Conservation (phyloP, 805 yeast genomes). For the Ogataea henricii region DNA sequence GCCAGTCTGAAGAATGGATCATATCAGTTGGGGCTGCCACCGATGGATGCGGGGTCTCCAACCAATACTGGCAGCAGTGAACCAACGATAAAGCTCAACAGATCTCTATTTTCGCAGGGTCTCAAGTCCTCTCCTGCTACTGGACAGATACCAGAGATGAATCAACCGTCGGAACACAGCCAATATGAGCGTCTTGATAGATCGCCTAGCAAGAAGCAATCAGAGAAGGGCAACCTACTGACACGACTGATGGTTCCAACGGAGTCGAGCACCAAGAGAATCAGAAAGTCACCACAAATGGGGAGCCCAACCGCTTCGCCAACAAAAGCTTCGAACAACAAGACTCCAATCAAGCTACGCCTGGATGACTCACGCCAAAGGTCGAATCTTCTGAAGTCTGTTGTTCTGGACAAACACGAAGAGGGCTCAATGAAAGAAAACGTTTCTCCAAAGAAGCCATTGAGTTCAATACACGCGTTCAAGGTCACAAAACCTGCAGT, state of each 20-base stretch:
- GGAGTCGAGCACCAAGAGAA: conserved; percentile 24
- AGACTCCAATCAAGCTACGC: conserved; percentile 10
- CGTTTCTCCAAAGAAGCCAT: conserved; percentile 11
- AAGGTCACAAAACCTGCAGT: conserved; percentile 17
- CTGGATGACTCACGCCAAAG: conserved; percentile 9
- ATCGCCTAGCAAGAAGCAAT: conserved; percentile 11
- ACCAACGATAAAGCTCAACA: conserved; percentile 32
- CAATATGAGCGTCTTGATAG: neutral
- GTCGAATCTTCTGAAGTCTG: conserved; percentile 12
- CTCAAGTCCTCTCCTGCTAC: conserved; percentile 16
- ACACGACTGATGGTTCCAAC: conserved; percentile 31
- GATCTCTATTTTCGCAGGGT: conserved; percentile 15
- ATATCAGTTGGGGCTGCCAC: conserved; percentile 27
- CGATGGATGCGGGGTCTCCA: conserved; percentile 19
- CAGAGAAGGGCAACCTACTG: conserved; percentile 15
- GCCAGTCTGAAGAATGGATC: conserved; percentile 8
- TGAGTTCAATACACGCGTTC: conserved; percentile 10
- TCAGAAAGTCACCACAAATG: conserved; percentile 15
- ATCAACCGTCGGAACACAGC: neutral
- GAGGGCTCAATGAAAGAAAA: neutral
- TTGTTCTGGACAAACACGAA: conserved; percentile 12
- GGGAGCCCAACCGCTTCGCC: conserved; percentile 10
- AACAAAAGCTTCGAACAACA: conserved; percentile 1
- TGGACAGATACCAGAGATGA: neutral
- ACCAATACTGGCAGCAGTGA: conserved; percentile 27